These are phyloP conservation scores for Magnusiomyces clavatus DNA, from an alignment of 1,139 yeast genomes.

Conservation along the genomic window DNA sequence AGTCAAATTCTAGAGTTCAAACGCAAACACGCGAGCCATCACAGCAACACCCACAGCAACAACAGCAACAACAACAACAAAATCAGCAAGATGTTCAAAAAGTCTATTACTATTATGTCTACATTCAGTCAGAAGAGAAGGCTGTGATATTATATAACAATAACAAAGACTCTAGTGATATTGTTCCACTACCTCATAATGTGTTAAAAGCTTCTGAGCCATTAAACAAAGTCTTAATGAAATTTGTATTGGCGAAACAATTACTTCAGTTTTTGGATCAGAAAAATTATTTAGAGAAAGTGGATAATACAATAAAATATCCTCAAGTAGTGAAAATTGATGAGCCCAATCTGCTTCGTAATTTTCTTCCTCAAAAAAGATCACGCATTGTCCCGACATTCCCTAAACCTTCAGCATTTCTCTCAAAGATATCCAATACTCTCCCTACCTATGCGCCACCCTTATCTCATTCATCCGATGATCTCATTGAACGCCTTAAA, in stretches of 20 bases:
- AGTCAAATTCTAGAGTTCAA: no score
- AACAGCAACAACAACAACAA: background rate
- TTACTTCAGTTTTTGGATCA: background rate
- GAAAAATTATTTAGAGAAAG: background rate
- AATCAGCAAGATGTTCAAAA: background rate
- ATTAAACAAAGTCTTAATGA: background rate
- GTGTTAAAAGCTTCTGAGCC: background rate
- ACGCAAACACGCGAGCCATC: no score
- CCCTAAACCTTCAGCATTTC: background rate
- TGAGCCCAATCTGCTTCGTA: background rate
- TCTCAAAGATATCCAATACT: background rate
- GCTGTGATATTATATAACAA: background rate
- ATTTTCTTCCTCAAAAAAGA: conserved; percentile 2
- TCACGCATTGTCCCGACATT: background rate
- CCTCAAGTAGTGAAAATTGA: background rate
- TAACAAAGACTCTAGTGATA: background rate
- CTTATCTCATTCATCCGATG: no score
- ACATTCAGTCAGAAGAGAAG: background rate
- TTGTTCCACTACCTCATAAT: background rate
- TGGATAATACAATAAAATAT: background rate
- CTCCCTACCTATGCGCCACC: conserved; percentile 3
- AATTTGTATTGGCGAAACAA: background rate
- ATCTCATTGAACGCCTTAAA: background rate
- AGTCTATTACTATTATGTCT: conserved; percentile 1
- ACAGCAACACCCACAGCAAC: background rate